A percentile compares a stretch with the other conserved stretches of the same genome.
Conservation (phyloP, 441 rosid species). For the Adansonia gregorii region DNA sequence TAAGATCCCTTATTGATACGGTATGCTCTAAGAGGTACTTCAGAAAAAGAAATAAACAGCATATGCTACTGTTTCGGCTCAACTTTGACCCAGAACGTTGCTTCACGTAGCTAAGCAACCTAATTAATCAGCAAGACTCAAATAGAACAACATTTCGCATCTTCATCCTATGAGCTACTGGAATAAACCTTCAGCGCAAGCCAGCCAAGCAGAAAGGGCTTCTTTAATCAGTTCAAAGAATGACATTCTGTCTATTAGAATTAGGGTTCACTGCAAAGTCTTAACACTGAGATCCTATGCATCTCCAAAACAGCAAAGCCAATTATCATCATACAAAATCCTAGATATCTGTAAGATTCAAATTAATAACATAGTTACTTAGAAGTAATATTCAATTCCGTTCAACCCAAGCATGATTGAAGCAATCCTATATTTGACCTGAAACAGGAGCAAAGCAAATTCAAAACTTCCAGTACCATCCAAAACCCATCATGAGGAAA, state of each 20-base stretch:
- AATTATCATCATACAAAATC: background rate
- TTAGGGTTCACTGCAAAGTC: background rate
- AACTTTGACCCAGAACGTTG: conserved; percentile 1
- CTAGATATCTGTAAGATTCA: background rate
- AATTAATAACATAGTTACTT: background rate
- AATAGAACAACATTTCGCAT: conserved; percentile 7
- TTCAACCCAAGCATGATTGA: background rate
- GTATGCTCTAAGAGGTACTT: background rate
- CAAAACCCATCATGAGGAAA: background rate
- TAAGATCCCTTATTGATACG: background rate
- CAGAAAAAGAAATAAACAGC: background rate
- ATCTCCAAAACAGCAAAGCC: conserved; percentile 3
- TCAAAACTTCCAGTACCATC: background rate
- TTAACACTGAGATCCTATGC: background rate
- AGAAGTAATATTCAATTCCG: background rate
- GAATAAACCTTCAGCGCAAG: conserved; percentile 14
- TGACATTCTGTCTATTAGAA: background rate
- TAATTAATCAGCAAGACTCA: background rate
- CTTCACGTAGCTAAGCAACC: background rate
- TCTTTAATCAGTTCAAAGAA: background rate
- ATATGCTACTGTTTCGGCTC: background rate
- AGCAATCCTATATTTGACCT: background rate
- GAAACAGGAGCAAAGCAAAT: background rate
- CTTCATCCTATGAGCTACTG: background rate
- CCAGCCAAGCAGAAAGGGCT: conserved; percentile 11